Evolutionary conservation across 2,329 filamentous ascomycete genomes (phyloP).

Genomic region (Trichoderma harzianum): DNA sequence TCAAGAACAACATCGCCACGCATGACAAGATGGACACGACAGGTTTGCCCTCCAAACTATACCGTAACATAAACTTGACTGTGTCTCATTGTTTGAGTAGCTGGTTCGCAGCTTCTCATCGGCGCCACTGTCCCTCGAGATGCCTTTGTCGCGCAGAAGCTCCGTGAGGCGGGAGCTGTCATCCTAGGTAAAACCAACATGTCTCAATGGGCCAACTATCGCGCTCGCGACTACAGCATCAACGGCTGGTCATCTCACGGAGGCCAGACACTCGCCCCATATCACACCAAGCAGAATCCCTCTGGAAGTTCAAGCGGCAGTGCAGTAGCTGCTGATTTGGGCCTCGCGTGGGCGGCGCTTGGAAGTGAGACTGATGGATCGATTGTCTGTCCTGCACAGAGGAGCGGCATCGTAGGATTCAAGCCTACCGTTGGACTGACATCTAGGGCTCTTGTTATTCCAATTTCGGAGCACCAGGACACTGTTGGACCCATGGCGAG

Average conservation of each 20-base stretch:
- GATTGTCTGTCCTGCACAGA: constrained; percentile 51
- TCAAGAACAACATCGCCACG: constrained; percentile 66
- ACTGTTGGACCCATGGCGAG: constrained; percentile 60
- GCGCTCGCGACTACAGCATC: constrained; percentile 50
- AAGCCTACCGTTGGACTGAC: constrained; percentile 66
- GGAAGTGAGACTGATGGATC: constrained; percentile 57
- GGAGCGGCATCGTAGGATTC: constrained; percentile 63
- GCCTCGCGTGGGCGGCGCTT: constrained; percentile 55
- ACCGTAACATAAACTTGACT: too few relatives aligned
- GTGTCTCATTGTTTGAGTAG: constrained; percentile 6
- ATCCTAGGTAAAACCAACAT: constrained; percentile 64
- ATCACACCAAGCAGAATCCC: constrained; percentile 59
- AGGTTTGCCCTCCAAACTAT: constrained; percentile 14
- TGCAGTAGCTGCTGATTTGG: constrained; percentile 56
- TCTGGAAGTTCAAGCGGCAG: constrained; percentile 59
- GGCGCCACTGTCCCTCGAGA: constrained; percentile 54
- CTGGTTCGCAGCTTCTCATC: constrained; percentile 57
- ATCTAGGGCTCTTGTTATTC: constrained; percentile 60
- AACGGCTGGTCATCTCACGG: constrained; percentile 64
- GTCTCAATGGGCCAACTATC: constrained; percentile 61
- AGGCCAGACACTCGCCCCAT: constrained; percentile 59
- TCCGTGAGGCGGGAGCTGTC: constrained; percentile 57
- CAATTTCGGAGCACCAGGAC: constrained; percentile 60
- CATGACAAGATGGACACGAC: constrained; percentile 58
- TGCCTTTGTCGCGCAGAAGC: constrained; percentile 54